These are phyloP conservation scores for Leccinum ochraceum DNA, from an alignment of 768 basidiomycete genomes.

Conservation along the genomic window DNA sequence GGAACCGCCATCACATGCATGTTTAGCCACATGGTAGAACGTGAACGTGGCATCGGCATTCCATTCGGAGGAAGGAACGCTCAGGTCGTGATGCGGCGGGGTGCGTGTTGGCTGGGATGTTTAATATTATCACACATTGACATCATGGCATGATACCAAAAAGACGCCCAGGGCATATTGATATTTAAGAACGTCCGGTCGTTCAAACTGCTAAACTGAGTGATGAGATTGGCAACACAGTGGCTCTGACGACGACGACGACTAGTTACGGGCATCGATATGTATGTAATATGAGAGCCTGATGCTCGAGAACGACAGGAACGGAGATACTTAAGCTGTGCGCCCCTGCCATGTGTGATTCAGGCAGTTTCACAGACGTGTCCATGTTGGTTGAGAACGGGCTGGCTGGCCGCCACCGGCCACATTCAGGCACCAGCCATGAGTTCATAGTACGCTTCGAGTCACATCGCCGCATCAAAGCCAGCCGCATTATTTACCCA, in stretches of 20 bases:
- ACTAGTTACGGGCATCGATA: neutral
- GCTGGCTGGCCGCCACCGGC: slow-evolving; percentile 9
- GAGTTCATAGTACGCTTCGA: neutral
- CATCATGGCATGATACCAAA: neutral
- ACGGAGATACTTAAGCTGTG: slow-evolving; percentile 5
- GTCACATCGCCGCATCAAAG: slow-evolving; percentile 6
- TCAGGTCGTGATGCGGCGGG: slow-evolving; percentile 1
- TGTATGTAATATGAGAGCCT: neutral
- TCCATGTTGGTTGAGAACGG: neutral
- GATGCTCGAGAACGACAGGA: neutral
- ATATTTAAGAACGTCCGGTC: neutral
- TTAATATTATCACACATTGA: neutral
- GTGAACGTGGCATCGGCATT: neutral
- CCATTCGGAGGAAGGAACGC: neutral
- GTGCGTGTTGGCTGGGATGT: neutral
- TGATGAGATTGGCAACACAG: neutral
- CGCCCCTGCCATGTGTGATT: slow-evolving; percentile 8
- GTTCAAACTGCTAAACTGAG: neutral
- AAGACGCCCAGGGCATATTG: neutral
- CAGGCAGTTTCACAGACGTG: neutral
- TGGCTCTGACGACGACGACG: neutral
- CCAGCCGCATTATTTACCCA: slow-evolving; percentile 21
- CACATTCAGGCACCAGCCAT: slow-evolving; percentile 25
- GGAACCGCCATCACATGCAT: neutral
- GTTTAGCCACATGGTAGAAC: neutral